Evolutionary conservation across 208 protist genomes (phyloP), one percentile per base, ranked within the genome.

Genomic region (Leishmania braziliensis): DNA sequence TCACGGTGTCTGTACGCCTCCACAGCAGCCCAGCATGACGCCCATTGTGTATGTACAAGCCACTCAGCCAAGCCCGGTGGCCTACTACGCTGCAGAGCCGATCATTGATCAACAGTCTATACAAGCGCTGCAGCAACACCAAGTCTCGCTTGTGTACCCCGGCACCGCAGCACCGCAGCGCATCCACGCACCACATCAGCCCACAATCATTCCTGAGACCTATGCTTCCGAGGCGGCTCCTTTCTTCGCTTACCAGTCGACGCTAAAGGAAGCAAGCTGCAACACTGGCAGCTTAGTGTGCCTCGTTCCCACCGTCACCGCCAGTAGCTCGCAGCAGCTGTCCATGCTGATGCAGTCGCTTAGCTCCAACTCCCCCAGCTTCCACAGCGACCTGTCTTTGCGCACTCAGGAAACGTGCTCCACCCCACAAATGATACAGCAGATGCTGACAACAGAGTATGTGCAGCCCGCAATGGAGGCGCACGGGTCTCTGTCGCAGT

Each of bases 41-140:
- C 70, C 78, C 26, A 36, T 85, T n/a, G 77, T 85, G 51, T 85
- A 85, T 51, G 51, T 85, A 46, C 81, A 71, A 48, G 71, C 33
- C 33, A 23, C 80, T 23, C 51, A 63, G 23, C n/a, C 76, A 8
- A 68, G 69, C 46, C 0, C 71, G 6, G 12, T 85, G 36, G 48
- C 58, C 3, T 85, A 81, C 70, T 85, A 81, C 72, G 10, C 81
- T 10, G 0, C 81, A 1, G 75, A 84, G 10, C 8, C 75, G 3
- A 12, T 54, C 36, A 66, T 60, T 6, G 66, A 65, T 63, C 46
- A 2, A 1, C 50, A 39, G 54, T 0, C 81, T 18, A n/a, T 51
- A 14, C 65, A 63, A 33, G 68, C 76, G 16, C 29, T 51, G 3
- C 68, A 68, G 79, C 79, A 20, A 18, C 79, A 79, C 18, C 78